These are phyloP conservation scores for Tolypocladium guangdongense DNA, from an alignment of 2,329 filamentous ascomycete genomes.

Conservation along the genomic window DNA sequence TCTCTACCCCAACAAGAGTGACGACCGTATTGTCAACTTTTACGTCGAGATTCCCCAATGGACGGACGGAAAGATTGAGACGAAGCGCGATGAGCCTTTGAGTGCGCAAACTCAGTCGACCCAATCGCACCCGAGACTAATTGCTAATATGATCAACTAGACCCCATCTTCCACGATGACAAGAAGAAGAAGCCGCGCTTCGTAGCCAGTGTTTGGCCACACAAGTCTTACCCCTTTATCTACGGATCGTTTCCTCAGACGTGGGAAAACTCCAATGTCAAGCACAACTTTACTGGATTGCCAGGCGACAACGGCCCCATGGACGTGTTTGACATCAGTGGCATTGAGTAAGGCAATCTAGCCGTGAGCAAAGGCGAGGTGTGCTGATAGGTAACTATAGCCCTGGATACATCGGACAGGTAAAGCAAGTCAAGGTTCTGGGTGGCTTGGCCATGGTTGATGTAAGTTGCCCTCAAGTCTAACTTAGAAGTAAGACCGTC, in stretches of 20 bases:
- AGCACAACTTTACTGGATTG: constrained; percentile 25
- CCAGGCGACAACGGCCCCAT: constrained; percentile 31
- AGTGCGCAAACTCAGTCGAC: too few relatives aligned
- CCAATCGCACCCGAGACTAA: too few relatives aligned
- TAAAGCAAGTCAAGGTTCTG: constrained; percentile 31
- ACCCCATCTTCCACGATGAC: constrained; percentile 30
- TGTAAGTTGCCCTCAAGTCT: too few relatives aligned
- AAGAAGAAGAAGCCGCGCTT: constrained; percentile 24
- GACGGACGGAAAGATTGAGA: constrained; percentile 29
- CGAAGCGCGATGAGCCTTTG: constrained; percentile 25
- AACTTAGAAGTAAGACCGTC: too few relatives aligned
- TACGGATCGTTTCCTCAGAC: constrained; percentile 34
- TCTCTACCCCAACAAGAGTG: constrained; percentile 21
- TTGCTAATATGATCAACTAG: too few relatives aligned
- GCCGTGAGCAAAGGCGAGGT: too few relatives aligned
- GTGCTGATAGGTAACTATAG: too few relatives aligned
- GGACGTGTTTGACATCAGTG: constrained; percentile 27
- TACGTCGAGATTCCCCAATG: constrained; percentile 31
- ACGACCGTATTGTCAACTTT: constrained; percentile 25
- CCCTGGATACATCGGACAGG: constrained; percentile 22
- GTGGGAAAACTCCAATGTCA: constrained; percentile 30
- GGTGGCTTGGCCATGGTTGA: constrained; percentile 28
- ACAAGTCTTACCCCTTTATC: constrained; percentile 30
- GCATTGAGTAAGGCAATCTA: too few relatives aligned
- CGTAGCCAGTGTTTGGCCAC: constrained; percentile 30